Percentiles rank a stretch among this genome's conserved stretches.
Conservation (phyloP, 169 alveolate genomes). For the Besnoitia besnoiti region DNA sequence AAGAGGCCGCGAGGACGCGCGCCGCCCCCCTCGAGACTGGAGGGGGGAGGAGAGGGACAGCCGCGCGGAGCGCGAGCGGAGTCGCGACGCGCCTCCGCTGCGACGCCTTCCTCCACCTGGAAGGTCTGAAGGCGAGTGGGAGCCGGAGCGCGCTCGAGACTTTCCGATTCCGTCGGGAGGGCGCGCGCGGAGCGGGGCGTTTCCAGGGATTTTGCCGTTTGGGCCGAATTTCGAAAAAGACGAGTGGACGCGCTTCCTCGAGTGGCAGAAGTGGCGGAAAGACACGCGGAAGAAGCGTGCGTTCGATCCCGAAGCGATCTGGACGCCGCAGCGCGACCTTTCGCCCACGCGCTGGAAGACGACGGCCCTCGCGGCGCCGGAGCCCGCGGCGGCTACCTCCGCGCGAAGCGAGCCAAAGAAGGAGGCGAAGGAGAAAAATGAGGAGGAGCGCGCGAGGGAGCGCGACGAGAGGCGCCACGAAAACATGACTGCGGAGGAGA, state of each 20-base stretch:
- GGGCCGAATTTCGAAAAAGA: not conserved
- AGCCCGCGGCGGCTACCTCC: not conserved
- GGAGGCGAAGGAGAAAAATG: conserved; percentile 10
- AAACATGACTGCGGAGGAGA: conserved; percentile 32
- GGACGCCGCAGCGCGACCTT: conserved; percentile 2
- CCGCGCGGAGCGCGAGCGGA: too few relatives aligned
- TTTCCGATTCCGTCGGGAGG: too few relatives aligned
- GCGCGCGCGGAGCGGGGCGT: not conserved
- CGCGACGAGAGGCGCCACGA: not conserved
- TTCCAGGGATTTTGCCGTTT: not conserved
- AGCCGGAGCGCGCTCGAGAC: too few relatives aligned
- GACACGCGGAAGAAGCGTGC: not conserved
- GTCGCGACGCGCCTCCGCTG: too few relatives aligned
- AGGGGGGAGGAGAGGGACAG: too few relatives aligned
- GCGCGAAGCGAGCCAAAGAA: not conserved
- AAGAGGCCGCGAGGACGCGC: too few relatives aligned
- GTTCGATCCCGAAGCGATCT: not conserved
- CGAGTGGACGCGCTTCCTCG: conserved; percentile 14
- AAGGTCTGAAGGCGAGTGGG: too few relatives aligned
- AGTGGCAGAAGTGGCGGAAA: not conserved
- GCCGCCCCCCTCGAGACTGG: too few relatives aligned
- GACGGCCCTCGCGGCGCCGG: not conserved
- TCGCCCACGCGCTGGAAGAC: conserved; percentile 22
- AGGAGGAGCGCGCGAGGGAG: conserved; percentile 14
- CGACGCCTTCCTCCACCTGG: not conserved